Conservation (phyloP, 129 eudicot species). For the Glebionis coronaria region DNA sequence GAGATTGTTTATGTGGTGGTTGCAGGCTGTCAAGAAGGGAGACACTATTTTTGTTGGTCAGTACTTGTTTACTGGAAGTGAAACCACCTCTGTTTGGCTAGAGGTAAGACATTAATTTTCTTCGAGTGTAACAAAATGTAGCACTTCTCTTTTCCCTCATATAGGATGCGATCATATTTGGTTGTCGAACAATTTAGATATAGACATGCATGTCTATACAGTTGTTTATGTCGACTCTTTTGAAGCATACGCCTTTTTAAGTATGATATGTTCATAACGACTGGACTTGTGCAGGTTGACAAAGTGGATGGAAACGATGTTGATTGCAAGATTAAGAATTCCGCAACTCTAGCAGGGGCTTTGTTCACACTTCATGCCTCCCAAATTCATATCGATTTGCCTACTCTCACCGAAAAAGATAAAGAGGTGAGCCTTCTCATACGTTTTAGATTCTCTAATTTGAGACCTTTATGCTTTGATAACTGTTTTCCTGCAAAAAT, state of each 20-base stretch:
- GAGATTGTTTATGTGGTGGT: conserved; percentile 18
- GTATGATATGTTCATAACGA: conserved; percentile 18
- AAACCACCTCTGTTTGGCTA: conserved; percentile 97
- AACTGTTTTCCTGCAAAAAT: neutral
- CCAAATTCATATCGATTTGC: conserved; percentile 76
- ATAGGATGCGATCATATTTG: neutral
- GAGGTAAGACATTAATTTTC: conserved; percentile 50
- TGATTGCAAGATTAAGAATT: conserved; percentile 78
- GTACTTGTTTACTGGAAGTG: conserved; percentile 95
- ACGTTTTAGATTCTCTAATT: neutral
- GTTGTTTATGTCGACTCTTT: neutral
- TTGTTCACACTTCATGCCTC: conserved; percentile 85
- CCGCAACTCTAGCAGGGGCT: conserved; percentile 82
- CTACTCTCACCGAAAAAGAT: conserved; percentile 86
- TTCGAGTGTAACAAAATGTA: neutral
- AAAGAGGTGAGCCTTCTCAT: conserved; percentile 52
- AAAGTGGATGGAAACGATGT: conserved; percentile 70
- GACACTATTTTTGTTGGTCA: conserved; percentile 96
- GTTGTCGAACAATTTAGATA: neutral
- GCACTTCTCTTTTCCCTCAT: neutral
- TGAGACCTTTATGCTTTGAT: neutral
- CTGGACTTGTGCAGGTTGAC: conserved; percentile 59
- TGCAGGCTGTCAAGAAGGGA: conserved; percentile 89
- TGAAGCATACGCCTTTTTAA: conserved; percentile 5
- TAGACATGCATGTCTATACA: neutral